Base-by-base conservation (phyloP, 2,329 filamentous ascomycete species). In the Cladosporium sp. region DNA sequence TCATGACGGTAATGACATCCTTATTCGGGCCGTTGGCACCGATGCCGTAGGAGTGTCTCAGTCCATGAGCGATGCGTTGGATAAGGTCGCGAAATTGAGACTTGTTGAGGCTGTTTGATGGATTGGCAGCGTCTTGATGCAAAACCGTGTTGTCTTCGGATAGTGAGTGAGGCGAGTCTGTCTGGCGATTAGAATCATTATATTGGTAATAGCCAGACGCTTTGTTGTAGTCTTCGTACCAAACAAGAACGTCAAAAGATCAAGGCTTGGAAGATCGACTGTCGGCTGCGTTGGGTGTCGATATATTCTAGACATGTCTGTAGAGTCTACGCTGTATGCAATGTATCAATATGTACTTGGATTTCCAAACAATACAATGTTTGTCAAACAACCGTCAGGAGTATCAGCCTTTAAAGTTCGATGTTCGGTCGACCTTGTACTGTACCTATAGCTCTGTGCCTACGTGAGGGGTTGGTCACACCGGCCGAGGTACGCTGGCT, bases 111-210 rank as follows among this genome's bases (percentile, higher is more conserved):
- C 74, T 72, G 61, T 83, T 80, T n/a, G 77, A 78, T 0, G 87
- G 85, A 59, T 88, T 79, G 6, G 81, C 80, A 0, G 88, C 87
- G 69, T 88, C 86, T 52, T 82, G 79, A 72, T 89, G 86, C 4
- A 90, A 76, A 2, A 84, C 71, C 0, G 83, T 85, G 61, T 86
- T 80, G 55, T 86, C 82, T 26, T 80, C 74, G 26, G 79, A 74
- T 11, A 71, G 68, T 18, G 72, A 73, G 47, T 78, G 69, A 24
- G 76, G 71, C 10, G 68, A 72, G 51, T 70, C 68, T 69, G 54
- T 4, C 7, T 8, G 57, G 1, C 30, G 44, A 21, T 34, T 11
- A 26, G 28, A 26, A 7, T 15, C 10, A 7, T 18, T 12, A n/a
- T 28, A 28, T 60, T 18, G 2, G 32, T 44, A 24, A 5, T n/a